Evolutionary conservation across 768 basidiomycete genomes (phyloP).

Genomic region (Kwoniella sp.): DNA sequence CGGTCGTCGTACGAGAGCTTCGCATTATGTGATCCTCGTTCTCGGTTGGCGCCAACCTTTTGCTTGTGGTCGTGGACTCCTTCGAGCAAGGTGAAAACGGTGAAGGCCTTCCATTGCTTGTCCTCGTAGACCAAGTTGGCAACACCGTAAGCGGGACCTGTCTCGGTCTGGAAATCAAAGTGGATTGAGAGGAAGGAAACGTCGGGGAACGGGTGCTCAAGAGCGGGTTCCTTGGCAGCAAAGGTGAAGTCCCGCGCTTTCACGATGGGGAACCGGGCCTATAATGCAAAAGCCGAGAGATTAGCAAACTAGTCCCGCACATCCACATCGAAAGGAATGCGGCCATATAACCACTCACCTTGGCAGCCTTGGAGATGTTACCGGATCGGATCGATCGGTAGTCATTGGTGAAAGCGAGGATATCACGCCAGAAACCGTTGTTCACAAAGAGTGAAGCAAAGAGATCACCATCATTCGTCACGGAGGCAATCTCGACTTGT

Average conservation of each 20-base stretch:
- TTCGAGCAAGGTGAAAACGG: slow-evolving; percentile 65
- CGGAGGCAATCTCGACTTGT: slow-evolving; percentile 28
- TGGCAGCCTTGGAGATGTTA: slow-evolving; percentile 40
- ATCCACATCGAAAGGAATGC: no score
- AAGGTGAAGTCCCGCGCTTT: slow-evolving; percentile 36
- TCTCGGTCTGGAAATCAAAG: slow-evolving; percentile 39
- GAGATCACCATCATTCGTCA: slow-evolving; percentile 26
- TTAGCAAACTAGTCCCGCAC: no score
- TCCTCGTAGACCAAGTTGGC: slow-evolving; percentile 33
- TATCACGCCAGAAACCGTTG: slow-evolving; percentile 42
- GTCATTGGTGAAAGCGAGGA: slow-evolving; percentile 45
- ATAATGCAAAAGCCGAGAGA: background rate
- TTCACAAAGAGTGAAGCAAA: slow-evolving; percentile 35
- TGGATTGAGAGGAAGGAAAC: slow-evolving; percentile 38
- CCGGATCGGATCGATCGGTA: slow-evolving; percentile 35
- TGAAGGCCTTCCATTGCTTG: slow-evolving; percentile 65
- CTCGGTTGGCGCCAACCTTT: slow-evolving; percentile 60
- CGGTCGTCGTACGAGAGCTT: slow-evolving; percentile 55
- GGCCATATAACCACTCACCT: slow-evolving; percentile 30
- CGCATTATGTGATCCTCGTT: slow-evolving; percentile 60
- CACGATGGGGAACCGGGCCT: slow-evolving; percentile 35
- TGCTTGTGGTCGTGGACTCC: slow-evolving; percentile 63
- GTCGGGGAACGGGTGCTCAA: slow-evolving; percentile 39
- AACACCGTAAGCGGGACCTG: slow-evolving; percentile 37
- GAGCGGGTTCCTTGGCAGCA: slow-evolving; percentile 15